Percentiles rank a stretch among this genome's conserved stretches.
Conservation (phyloP, 495 filamentous ascomycete genomes). For the Aspergillus asperescens region DNA sequence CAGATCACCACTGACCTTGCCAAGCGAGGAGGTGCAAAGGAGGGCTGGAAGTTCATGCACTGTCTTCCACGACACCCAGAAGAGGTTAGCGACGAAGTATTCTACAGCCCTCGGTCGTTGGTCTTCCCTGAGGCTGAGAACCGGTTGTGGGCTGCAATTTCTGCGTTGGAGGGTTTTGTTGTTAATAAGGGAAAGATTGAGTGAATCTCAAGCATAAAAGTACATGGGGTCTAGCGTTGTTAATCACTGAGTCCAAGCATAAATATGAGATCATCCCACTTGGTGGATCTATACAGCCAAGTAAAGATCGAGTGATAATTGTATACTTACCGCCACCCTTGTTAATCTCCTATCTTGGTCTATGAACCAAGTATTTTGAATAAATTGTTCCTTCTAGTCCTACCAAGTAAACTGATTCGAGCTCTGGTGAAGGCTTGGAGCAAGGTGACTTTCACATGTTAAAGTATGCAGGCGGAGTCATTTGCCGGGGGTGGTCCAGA, state of each 20-base stretch:
- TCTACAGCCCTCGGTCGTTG: conserved; percentile 73
- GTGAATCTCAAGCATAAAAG: neutral
- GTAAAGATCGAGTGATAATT: neutral
- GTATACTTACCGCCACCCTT: too few species aligned
- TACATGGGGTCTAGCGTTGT: neutral
- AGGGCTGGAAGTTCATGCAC: conserved; percentile 97
- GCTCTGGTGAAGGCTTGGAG: neutral
- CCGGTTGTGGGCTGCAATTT: conserved; percentile 82
- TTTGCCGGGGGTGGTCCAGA: conserved; percentile 7
- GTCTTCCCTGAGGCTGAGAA: conserved; percentile 96
- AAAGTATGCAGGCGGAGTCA: conserved; percentile 8
- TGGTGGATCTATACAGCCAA: neutral
- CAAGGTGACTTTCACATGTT: conserved; percentile 12
- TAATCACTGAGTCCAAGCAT: neutral
- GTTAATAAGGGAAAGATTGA: conserved; percentile 78
- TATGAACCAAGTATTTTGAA: too few species aligned
- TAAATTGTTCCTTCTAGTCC: too few species aligned
- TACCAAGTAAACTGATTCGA: neutral
- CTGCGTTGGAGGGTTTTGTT: conserved; percentile 82
- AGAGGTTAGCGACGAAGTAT: conserved; percentile 91
- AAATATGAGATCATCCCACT: neutral
- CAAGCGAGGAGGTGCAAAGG: conserved; percentile 77
- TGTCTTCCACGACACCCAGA: conserved; percentile 91
- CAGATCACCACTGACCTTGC: conserved; percentile 83
- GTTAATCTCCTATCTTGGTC: too few species aligned